These are phyloP conservation scores for Kuraishia hungarica DNA, from an alignment of 805 yeast genomes.

Conservation along the genomic window DNA sequence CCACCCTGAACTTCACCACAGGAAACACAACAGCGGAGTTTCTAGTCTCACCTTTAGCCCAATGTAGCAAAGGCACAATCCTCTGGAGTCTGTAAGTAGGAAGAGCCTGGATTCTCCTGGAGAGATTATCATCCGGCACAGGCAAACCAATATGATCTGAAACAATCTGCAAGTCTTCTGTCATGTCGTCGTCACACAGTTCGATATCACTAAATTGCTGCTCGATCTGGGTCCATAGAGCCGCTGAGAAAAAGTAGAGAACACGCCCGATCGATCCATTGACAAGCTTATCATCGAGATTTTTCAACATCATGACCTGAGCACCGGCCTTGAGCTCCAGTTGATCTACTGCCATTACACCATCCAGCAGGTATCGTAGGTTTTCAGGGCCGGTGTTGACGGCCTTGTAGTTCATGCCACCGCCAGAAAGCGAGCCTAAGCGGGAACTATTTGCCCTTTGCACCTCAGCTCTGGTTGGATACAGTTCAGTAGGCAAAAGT, in stretches of 20 bases:
- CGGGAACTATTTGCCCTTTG: slow-evolving; percentile 52
- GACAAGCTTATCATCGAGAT: slow-evolving; percentile 67
- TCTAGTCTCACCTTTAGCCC: background rate
- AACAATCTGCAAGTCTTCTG: slow-evolving; percentile 7
- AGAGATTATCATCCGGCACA: background rate
- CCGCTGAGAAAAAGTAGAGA: slow-evolving; percentile 28
- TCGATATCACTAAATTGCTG: background rate
- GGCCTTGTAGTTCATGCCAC: slow-evolving; percentile 34
- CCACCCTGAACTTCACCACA: slow-evolving; percentile 1
- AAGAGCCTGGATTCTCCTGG: background rate
- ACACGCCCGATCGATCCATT: slow-evolving; percentile 89
- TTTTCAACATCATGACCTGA: slow-evolving; percentile 91
- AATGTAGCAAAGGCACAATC: background rate
- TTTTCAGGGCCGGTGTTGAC: slow-evolving; percentile 42
- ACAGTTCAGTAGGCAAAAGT: slow-evolving; percentile 67
- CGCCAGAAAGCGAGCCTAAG: slow-evolving; percentile 37
- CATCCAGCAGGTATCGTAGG: slow-evolving; percentile 24
- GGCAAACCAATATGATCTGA: background rate
- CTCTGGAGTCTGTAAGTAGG: background rate
- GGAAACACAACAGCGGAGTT: background rate
- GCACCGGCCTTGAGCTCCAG: slow-evolving; percentile 73
- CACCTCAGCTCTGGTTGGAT: slow-evolving; percentile 65
- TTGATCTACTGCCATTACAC: slow-evolving; percentile 63
- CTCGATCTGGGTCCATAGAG: slow-evolving; percentile 1
- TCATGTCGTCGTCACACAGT: slow-evolving; percentile 13